Conservation (phyloP, 2,329 filamentous ascomycete genomes). For the Aspergillus jensenii region DNA sequence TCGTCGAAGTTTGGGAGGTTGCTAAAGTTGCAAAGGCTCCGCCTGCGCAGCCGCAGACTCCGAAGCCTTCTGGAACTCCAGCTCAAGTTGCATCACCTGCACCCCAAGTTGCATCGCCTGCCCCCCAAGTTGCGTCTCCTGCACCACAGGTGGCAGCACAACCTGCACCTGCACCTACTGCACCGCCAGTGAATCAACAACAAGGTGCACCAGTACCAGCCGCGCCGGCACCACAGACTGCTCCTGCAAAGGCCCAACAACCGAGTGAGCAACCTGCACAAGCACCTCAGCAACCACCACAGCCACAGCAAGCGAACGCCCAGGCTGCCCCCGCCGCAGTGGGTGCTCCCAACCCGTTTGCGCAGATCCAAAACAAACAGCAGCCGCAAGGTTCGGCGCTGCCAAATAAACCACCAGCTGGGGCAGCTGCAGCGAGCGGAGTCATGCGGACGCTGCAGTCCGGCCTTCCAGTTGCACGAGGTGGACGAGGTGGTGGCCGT, state of each 20-base stretch:
- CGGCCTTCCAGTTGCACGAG: constrained; percentile 45
- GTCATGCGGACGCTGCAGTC: constrained; percentile 46
- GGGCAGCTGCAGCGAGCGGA: constrained; percentile 39
- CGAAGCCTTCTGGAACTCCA: constrained; percentile 28
- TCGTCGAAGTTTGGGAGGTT: constrained; percentile 82
- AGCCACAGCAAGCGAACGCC: constrained; percentile 18
- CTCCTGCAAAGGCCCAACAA: constrained; percentile 11
- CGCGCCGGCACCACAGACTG: background rate
- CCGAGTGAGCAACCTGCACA: constrained; percentile 17
- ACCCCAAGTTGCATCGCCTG: constrained; percentile 15
- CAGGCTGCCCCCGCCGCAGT: constrained; percentile 13
- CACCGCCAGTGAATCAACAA: background rate
- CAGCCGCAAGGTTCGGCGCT: constrained; percentile 24
- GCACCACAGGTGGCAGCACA: background rate
- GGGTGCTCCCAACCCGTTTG: constrained; percentile 25
- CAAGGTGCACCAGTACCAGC: constrained; percentile 13
- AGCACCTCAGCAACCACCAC: constrained; percentile 13
- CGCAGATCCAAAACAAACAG: constrained; percentile 25
- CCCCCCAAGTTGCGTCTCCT: background rate
- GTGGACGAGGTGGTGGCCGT: constrained; percentile 41
- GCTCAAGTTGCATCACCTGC: constrained; percentile 19
- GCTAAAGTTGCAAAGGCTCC: constrained; percentile 67
- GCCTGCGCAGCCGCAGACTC: constrained; percentile 34
- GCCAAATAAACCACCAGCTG: constrained; percentile 34
- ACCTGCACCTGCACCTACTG: background rate